Evolutionary conservation across 345 rosid genomes (phyloP), one percentile per base, ranked within the genome.

Genomic region (Melaleuca alternifolia): DNA sequence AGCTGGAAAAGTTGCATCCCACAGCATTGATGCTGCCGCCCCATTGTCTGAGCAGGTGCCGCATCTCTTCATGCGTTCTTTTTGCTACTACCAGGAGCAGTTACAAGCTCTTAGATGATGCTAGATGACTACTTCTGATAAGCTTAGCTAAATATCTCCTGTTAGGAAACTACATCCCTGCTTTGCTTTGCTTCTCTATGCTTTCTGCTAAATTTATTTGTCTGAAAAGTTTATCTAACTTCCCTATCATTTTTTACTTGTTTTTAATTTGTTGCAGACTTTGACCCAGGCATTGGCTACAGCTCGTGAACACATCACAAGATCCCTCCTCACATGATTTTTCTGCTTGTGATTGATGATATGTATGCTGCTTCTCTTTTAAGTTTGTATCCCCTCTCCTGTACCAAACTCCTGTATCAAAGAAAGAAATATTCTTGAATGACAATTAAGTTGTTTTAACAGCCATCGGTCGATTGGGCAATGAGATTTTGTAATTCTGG

Each of bases 21-120:
- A 97, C 82, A 94, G 91, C 93, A 89, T 95, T 90, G 97, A 96
- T 89, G 94, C 94, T 61, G 89, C 89, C 59, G 94, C 96, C 82
- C 94, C 97, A 79, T 91, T 97, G 87, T 93, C 99, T 37, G 98
- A 97, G 89, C 98, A 97, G 98, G 99, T 97, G 87, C 87, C 86
- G 59, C 21, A 44, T 33, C 83, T 76, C 12, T 54, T 59, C 37
- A 13, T 51, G 52, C 21, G 16, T 14, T 16, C 37, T 81, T 23
- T 23, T 26, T 18, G 56, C 77, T 54, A 30, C 30, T 33, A 51
- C 0, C 57, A 41, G 23, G 10, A 71, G 71, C 13, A 10, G 41
- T 18, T 6, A 33, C 46, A 13, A 11, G 33, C 3, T n/a, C 21
- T 12, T 23, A 13, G 48, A 4, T n/a, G 44, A 37, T 54, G 83